Evolutionary conservation across 73 alveolate genomes (phyloP), one percentile per base, ranked within the genome.

Genomic region (Paramecium octaurelia): DNA sequence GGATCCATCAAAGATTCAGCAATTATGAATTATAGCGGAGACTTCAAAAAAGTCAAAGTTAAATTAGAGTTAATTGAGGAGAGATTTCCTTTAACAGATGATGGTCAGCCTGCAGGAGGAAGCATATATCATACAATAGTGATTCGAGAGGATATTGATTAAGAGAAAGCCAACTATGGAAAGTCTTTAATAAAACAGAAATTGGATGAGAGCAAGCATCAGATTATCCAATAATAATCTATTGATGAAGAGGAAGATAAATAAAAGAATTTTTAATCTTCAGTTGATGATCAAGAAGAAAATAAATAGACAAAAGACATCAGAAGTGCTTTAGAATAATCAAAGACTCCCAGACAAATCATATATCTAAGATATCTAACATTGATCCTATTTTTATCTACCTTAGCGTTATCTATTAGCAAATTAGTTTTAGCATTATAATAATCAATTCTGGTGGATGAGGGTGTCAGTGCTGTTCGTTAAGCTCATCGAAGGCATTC

Each of bases 381-480:
- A 16, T 18, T 89, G 3, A 40, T 89, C 10, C 40, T 89, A 38
- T 77, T 70, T 9, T 5, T 89, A 31, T 68, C 88, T 20, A 36
- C 88, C 34, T 44, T 71, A 34, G 88, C 88, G 0, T 83, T 89
- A 31, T 70, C 94, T 1, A 70, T 77, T 24, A 83, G 75, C 3
- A 83, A 89, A 46, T 35, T 89, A 10, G 90, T 83, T 18, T 71
- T 44, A 8, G 84, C 75, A 12, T 71, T 89, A n/a, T 23, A 89
- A 24, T 77, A 69, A 18, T 29, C 54, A n/a, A 40, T 46, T 12
- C 34, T 69, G 24, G 58, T 89, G 34, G 12, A 89, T 21, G 94
- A 89, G 76, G 94, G 92, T 11, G 84, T 89, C 23, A 54, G 54
- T 71, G 94, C 94, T 16, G 77, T 89, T 9, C 50, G 58, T 16